Evolutionary conservation across 2,329 filamentous ascomycete species (phyloP).

Genomic region (Cercospora citrullina): DNA sequence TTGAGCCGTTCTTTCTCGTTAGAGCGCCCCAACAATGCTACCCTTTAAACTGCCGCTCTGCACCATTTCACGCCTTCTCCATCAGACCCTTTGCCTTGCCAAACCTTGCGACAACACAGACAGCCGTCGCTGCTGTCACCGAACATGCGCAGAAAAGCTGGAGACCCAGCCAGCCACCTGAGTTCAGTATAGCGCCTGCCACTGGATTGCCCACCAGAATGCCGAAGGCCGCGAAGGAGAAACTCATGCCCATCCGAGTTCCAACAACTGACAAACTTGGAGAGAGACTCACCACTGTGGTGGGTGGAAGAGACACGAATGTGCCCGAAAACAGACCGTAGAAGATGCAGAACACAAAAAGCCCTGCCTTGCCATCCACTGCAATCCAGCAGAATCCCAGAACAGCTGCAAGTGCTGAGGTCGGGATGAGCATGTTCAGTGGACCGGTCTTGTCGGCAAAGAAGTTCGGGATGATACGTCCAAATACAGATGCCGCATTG

Average conservation of each 20-base stretch:
- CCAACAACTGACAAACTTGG: conserved; percentile 24
- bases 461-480: conserved; percentile 47
- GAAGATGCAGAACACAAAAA: conserved; percentile 44
- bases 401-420: conserved; percentile 33
- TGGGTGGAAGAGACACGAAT: conserved; percentile 45
- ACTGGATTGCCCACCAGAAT: conserved; percentile 32
- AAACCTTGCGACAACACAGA: conserved; percentile 4
- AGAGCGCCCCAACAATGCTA: too few relatives aligned
- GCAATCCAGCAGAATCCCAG: conserved; percentile 40
- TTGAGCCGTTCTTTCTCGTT: too few relatives aligned
- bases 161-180: conserved; percentile 1
- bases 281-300: conserved; percentile 34
- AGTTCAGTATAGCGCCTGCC: conserved; percentile 23
- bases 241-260: conserved; percentile 32
- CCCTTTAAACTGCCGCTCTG: neutral
- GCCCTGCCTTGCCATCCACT: conserved; percentile 32
- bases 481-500: conserved; percentile 53
- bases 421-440: conserved; percentile 47
- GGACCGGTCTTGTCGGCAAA: conserved; percentile 48
- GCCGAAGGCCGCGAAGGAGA: conserved; percentile 28
- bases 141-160: conserved; percentile 6
- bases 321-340: conserved; percentile 49
- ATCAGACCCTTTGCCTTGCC: conserved; percentile 1
- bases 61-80: conserved; percentile 1
- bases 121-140: neutral